These are phyloP conservation scores for Pontederia paniculata DNA, from an alignment of 176 grass and related monocot species.

Conservation along the genomic window DNA sequence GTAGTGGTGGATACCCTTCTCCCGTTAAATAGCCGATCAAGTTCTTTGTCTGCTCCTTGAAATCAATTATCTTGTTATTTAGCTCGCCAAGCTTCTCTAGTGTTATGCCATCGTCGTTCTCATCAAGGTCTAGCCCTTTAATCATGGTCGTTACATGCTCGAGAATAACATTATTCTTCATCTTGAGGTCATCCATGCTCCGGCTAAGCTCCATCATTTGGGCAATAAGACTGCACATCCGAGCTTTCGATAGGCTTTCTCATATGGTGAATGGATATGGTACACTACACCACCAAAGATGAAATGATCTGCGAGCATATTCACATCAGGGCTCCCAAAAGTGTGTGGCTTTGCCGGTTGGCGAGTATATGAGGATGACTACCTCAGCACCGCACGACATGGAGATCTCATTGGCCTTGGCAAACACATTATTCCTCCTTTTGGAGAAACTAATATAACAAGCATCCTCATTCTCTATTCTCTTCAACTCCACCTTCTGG, in stretches of 20 bases:
- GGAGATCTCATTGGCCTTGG: constrained; percentile 26
- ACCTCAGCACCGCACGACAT: constrained; percentile 25
- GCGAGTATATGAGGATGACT: constrained; percentile 17
- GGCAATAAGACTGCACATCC: background rate
- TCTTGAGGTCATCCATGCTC: background rate
- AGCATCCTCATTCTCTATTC: constrained; percentile 22
- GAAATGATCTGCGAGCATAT: constrained; percentile 6
- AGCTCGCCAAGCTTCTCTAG: constrained; percentile 22
- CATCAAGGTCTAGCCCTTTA: background rate
- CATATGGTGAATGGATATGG: background rate
- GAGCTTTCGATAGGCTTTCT: background rate
- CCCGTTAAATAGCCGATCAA: background rate
- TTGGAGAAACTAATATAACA: constrained; percentile 26
- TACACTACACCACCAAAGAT: background rate
- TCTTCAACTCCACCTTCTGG: constrained; percentile 16
- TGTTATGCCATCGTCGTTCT: constrained; percentile 12
- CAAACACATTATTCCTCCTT: constrained; percentile 15
- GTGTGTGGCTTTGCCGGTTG: constrained; percentile 18
- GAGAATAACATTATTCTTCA: background rate
- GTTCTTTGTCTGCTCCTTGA: constrained; percentile 5
- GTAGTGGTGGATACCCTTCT: no score
- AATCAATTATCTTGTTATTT: background rate
- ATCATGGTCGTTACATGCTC: background rate
- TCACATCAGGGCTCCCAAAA: constrained; percentile 11
- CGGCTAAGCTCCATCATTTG: background rate